Evolutionary conservation across 306 rosid species (phyloP).

Genomic region (Fragaria vesca): DNA sequence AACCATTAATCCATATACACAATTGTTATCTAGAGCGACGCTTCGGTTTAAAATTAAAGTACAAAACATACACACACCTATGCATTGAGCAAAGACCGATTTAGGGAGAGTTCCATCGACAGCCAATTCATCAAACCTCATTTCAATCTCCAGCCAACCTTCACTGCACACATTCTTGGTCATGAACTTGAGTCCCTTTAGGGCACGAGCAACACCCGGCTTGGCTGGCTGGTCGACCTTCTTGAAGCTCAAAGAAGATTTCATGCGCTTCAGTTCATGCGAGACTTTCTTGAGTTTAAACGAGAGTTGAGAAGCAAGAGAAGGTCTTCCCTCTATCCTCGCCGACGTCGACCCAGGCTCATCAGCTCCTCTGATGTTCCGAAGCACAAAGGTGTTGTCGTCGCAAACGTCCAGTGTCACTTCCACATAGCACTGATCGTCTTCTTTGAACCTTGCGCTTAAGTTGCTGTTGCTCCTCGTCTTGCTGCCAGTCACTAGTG

Average conservation of each 20-base stretch:
- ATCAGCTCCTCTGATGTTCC: conserved; percentile 67
- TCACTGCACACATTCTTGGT: conserved; percentile 59
- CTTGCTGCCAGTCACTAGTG: conserved; percentile 40
- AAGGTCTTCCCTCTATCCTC: conserved; percentile 46
- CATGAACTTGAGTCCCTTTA: conserved; percentile 76
- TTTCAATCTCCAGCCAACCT: conserved; percentile 67
- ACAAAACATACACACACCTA: conserved; percentile 40
- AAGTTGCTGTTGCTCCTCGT: conserved; percentile 42
- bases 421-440: conserved; percentile 65
- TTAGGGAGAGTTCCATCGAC: conserved; percentile 60
- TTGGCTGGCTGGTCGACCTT: conserved; percentile 49
- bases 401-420: conserved; percentile 74
- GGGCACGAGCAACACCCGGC: conserved; percentile 79
- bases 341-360: conserved; percentile 65
- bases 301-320: conserved; percentile 45
- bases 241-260: conserved; percentile 58
- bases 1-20: too few species aligned
- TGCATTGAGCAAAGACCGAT: conserved; percentile 66
- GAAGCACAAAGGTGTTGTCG: conserved; percentile 68
- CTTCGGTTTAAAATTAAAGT: too few species aligned
- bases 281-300: conserved; percentile 63
- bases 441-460: conserved; percentile 54
- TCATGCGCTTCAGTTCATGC: conserved; percentile 73
- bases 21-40: too few species aligned
- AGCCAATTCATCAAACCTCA: conserved; percentile 53